Conservation (phyloP, 1,284 basidiomycete species). For the Anthracocystis setariae region DNA sequence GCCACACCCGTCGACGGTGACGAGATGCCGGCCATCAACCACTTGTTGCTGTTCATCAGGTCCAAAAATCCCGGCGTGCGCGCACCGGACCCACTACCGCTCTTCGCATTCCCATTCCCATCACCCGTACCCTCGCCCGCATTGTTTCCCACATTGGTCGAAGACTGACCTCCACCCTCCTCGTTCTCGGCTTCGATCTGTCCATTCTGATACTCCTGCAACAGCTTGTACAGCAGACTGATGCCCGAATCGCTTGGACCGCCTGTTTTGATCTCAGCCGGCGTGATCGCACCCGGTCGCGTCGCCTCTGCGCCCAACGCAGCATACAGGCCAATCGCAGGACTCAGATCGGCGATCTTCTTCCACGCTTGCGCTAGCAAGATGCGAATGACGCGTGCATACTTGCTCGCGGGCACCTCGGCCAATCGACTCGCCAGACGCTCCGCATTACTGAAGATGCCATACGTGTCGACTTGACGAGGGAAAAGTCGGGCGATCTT, state of each 20-base stretch:
- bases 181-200: conserved; percentile 15
- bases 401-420: conserved; percentile 76
- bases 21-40: conserved; percentile 29
- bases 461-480: conserved; percentile 78
- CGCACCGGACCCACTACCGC: conserved; percentile 13
- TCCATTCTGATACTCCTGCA: conserved; percentile 43
- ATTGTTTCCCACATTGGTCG: not conserved
- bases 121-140: not conserved
- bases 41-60: conserved; percentile 15
- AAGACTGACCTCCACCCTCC: not conserved
- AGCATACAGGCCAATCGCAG: conserved; percentile 44
- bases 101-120: not conserved
- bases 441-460: conserved; percentile 81
- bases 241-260: conserved; percentile 49
- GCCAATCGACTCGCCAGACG: conserved; percentile 82
- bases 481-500: conserved; percentile 91
- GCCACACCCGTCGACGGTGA: conserved; percentile 18
- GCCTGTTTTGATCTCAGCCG: conserved; percentile 47
- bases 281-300: conserved; percentile 45
- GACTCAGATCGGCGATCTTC: conserved; percentile 50
- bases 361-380: conserved; percentile 49
- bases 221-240: conserved; percentile 44
- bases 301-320: conserved; percentile 46
- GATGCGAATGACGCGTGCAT: conserved; percentile 44
- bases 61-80: conserved; percentile 29